Percentiles rank a stretch among this genome's conserved stretches.
Conservation (phyloP, 306 rosid genomes). For the Myrica gale region DNA sequence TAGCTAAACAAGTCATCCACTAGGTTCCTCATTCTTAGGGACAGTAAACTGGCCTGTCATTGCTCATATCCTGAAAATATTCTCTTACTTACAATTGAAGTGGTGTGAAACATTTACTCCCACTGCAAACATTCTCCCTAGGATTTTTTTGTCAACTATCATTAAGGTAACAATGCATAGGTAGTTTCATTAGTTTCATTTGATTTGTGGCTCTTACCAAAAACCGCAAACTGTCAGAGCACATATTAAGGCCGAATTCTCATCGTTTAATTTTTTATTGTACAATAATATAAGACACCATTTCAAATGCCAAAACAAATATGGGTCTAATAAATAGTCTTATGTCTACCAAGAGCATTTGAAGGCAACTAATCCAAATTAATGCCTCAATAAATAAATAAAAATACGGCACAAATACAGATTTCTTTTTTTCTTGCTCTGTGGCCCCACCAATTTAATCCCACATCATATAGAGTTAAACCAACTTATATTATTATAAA, state of each 20-base stretch:
- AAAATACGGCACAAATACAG: too few relatives aligned
- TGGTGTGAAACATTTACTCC: neutral
- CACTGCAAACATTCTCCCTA: neutral
- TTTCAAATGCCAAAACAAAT: neutral
- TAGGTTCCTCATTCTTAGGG: neutral
- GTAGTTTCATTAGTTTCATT: too few relatives aligned
- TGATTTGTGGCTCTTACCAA: neutral
- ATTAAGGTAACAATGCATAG: neutral
- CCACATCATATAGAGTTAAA: too few relatives aligned
- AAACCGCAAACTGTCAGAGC: neutral
- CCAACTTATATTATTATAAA: neutral
- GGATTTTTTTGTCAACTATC: neutral
- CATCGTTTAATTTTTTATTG: neutral
- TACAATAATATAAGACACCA: neutral
- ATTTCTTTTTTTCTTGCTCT: too few relatives aligned
- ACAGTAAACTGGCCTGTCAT: neutral
- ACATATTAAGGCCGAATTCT: neutral
- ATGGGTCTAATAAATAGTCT: neutral
- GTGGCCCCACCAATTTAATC: too few relatives aligned
- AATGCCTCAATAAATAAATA: too few relatives aligned
- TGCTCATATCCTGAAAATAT: neutral
- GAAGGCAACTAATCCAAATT: too few relatives aligned
- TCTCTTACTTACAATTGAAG: too few relatives aligned
- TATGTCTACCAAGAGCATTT: too few relatives aligned
- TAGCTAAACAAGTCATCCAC: neutral